Conservation (phyloP, 345 rosid species). For the Populus deltoides region DNA sequence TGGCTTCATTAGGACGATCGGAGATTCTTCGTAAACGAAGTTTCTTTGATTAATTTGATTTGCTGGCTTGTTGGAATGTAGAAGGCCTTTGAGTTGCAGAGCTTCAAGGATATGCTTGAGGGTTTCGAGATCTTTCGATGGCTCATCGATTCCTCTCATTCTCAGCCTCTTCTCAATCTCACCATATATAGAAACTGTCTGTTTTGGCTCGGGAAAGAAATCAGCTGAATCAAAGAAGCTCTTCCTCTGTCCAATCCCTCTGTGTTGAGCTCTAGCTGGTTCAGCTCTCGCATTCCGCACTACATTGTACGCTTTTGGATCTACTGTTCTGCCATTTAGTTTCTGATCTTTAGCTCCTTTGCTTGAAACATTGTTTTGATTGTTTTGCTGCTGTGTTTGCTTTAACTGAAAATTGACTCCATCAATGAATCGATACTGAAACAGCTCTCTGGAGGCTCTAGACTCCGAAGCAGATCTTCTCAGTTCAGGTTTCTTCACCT, state of each 20-base stretch:
- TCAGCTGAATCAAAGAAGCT: conserved; percentile 70
- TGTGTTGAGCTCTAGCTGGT: conserved; percentile 39
- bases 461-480: conserved; percentile 98
- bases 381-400: conserved; percentile 32
- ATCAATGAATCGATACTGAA: conserved; percentile 54
- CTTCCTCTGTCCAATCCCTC: conserved; percentile 45
- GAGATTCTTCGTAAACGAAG: conserved; percentile 53
- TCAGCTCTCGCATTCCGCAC: conserved; percentile 41
- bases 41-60: conserved; percentile 36
- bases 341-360: conserved; percentile 26
- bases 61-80: conserved; percentile 49
- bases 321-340: conserved; percentile 17
- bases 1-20: conserved; percentile 50
- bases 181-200: conserved; percentile 38
- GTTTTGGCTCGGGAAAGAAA: conserved; percentile 77
- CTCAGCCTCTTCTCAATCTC: conserved; percentile 65
- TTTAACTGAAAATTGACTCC: conserved; percentile 43
- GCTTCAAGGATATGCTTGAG: conserved; percentile 87
- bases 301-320: conserved; percentile 21
- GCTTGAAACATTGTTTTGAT: conserved; percentile 18
- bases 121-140: conserved; percentile 77
- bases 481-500: conserved; percentile 46
- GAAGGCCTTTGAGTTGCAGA: conserved; percentile 84
- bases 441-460: conserved; percentile 54
- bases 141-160: conserved; percentile 70